A percentile compares a stretch with the other conserved stretches of the same genome.
Conservation (phyloP, 2,329 filamentous ascomycete species). For the Bipolaris cookei region DNA sequence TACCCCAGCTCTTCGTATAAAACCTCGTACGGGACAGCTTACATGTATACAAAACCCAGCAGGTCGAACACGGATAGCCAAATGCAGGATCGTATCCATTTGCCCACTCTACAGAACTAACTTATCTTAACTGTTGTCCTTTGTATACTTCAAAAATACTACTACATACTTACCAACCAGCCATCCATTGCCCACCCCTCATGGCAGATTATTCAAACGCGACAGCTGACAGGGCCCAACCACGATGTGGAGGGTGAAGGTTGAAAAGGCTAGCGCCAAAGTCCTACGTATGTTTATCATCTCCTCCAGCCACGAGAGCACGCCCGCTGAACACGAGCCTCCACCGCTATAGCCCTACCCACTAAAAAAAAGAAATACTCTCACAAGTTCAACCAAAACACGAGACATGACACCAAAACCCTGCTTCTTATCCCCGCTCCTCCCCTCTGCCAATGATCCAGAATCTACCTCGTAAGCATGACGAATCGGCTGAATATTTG, state of each 20-base stretch:
- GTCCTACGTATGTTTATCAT: slow-evolving; percentile 9
- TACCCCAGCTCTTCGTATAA: not conserved
- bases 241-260: slow-evolving; percentile 25
- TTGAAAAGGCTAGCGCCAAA: not conserved
- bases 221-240: slow-evolving; percentile 16
- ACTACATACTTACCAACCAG: not conserved
- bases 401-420: too few species aligned
- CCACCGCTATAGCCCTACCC: too few species aligned
- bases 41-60: not conserved
- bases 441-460: too few species aligned
- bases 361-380: too few species aligned
- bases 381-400: too few species aligned
- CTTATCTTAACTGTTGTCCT: not conserved
- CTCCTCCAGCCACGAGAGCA: too few species aligned
- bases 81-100: not conserved
- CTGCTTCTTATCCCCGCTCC: too few species aligned
- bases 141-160: not conserved
- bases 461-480: too few species aligned
- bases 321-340: too few species aligned
- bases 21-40: not conserved
- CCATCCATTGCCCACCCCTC: not conserved
- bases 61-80: not conserved
- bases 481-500: too few species aligned
- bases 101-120: too few species aligned
- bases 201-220: slow-evolving; percentile 25